Evolutionary conservation across 805 yeast genomes (phyloP), one percentile per base, ranked within the genome.

Genomic region (Metschnikowia gruessii): DNA sequence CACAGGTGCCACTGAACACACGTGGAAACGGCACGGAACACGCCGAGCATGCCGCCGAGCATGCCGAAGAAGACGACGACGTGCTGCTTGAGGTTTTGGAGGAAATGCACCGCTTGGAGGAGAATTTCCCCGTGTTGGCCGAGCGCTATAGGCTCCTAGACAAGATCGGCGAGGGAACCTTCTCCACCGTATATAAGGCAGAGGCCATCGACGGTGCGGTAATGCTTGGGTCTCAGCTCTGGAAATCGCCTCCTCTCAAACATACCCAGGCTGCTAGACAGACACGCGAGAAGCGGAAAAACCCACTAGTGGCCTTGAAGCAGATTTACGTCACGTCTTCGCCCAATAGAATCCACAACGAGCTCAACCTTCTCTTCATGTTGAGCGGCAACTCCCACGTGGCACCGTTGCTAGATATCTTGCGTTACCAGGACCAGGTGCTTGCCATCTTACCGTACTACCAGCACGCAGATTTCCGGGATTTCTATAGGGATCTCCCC

Each of bases 261-360:
- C 62, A 57, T 33, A 44, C 50, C 4, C 30, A 39, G 2, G 37
- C 46, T 17, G 24, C 43, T 21, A 43, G 41, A 22, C 50, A 44
- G 32, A 56, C 62, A 3, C 56, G 62, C 15, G 60, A 58, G 29
- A 58, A 51, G 34, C 55, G 56, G 48, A 70, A 64, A 52, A 72
- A 62, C 54, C 74, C 73, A 37, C 63, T 73, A 42, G 98, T 94
- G 47, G 99, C 99, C 1, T 72, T 94, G 55, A 94, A 94, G 63
- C 81, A 94, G 59, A 89, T 94, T 39, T 91, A 92, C 64, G 98
- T 91, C 17, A 94, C 99, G 0, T 87, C 97, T 1, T 89, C 97
- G 7, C 97, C 98, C 0, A 83, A 81, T 52, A 77, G 99, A 65
- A 92, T 94, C 37, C 82, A 80, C 56, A 91, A 91, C 63, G 99